These are phyloP conservation scores for Ramularia endophylla DNA, from an alignment of 2,329 filamentous ascomycete species.

Conservation along the genomic window DNA sequence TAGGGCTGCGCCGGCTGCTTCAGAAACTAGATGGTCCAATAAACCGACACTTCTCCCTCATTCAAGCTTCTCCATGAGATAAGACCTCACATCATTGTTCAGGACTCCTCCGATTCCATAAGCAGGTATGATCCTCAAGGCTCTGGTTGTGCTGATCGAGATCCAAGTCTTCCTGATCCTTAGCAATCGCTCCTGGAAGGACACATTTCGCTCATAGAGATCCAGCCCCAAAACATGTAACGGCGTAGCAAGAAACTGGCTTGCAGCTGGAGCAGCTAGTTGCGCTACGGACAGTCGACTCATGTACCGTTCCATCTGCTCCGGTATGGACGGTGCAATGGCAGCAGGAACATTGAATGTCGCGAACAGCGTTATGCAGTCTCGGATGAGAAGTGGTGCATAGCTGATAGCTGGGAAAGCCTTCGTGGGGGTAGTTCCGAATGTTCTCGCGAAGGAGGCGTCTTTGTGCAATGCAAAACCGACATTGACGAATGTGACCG, in stretches of 20 bases:
- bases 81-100: slow-evolving; percentile 9
- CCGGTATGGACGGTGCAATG: slow-evolving; percentile 13
- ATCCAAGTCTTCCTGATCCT: slow-evolving; percentile 12
- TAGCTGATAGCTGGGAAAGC: slow-evolving; percentile 16
- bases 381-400: slow-evolving; percentile 16
- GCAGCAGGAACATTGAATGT: slow-evolving; percentile 17
- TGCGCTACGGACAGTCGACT: slow-evolving; percentile 15
- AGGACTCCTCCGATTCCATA: slow-evolving; percentile 19
- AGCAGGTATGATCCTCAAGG: slow-evolving; percentile 17
- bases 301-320: slow-evolving; percentile 12
- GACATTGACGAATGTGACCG: slow-evolving; percentile 16
- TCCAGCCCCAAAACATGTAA: slow-evolving; percentile 20
- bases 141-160: slow-evolving; percentile 14
- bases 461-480: slow-evolving; percentile 20
- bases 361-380: slow-evolving; percentile 18
- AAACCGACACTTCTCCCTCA: no score
- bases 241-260: slow-evolving; percentile 18
- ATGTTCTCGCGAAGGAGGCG: slow-evolving; percentile 16
- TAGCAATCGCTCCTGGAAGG: slow-evolving; percentile 6
- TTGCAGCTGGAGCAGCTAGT: slow-evolving; percentile 14
- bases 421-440: slow-evolving; percentile 11
- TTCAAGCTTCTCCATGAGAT: no score
- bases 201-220: slow-evolving; percentile 15
- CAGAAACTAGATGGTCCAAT: no score
- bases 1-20: no score